Evolutionary conservation across 2,329 filamentous ascomycete genomes (phyloP), one percentile per base, ranked within the genome.

Genomic region (Pleomassaria siparia): DNA sequence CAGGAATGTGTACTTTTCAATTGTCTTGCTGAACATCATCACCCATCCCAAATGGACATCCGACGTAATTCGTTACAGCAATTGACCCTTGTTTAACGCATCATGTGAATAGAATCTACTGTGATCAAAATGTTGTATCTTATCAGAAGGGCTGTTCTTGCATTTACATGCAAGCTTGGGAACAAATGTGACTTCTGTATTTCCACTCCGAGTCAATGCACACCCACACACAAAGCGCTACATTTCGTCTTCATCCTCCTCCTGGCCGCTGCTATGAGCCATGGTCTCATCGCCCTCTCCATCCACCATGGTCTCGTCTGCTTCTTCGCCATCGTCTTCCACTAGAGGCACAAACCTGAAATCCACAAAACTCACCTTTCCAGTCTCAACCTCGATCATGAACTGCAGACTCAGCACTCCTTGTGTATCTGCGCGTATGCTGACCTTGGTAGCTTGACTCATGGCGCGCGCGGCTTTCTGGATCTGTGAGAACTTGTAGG

Each of bases 331-430:
- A 22, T 84, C 84, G 33, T 87, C 81, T 18, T 81, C 80, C 45
- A 84, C 76, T 47, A 86, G 85, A 13, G 89, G 89, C 47, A 95
- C 85, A 64, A 94, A 89, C 16, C 87, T 79, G 69, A 92, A 95
- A 69, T 94, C 88, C 20, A 94, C 78, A 72, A 92, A 95, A 59
- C 84, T 88, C 30, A 84, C 76, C 21, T 72, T 72, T 20, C 81
- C 80, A 6, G 81, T 81, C 52, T 94, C 89, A 33, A 91, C 79
- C 66, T 96, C 90, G 13, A 99, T 86, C 87, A 99, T 94, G 63
- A 97, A 96, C 66, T 99, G 94, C 67, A 97, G 74, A 71, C 89
- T 96, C 55, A 99, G 72, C 24, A 99, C 92, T 0, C 94, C 92
- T 66, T 96, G 89, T 2, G 82, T 79, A 70, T 99, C 94, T 0